Conservation (phyloP, 345 rosid species). For the Anacardium occidentale region DNA sequence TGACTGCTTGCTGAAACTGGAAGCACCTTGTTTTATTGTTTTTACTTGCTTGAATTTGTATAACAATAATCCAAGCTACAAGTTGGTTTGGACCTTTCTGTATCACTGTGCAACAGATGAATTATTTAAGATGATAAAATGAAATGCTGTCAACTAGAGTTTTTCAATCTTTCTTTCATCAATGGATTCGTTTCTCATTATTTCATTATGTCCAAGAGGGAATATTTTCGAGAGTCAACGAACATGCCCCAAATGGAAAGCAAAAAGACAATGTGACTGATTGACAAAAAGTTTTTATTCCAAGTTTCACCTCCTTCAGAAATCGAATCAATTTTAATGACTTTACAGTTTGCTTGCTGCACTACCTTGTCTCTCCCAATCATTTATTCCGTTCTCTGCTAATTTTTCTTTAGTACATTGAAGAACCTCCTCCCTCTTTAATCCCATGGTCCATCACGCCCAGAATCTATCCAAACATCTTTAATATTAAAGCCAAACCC, state of each 20-base stretch:
- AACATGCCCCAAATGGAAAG: not conserved
- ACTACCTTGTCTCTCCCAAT: too few species aligned
- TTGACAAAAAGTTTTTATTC: conserved; percentile 17
- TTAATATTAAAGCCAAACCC: not conserved
- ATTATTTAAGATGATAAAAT: too few species aligned
- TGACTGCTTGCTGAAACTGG: not conserved
- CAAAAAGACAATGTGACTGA: not conserved
- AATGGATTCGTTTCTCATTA: not conserved
- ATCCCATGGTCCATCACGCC: not conserved
- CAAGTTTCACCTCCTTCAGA: not conserved
- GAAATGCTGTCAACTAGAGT: not conserved
- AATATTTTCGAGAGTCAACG: conserved; percentile 4
- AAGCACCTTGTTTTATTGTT: not conserved
- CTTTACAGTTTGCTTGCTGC: not conserved
- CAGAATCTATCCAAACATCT: conserved; percentile 1
- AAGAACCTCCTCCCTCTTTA: conserved; percentile 11
- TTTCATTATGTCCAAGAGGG: not conserved
- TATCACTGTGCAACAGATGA: too few species aligned
- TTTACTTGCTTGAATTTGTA: too few species aligned
- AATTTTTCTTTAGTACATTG: not conserved
- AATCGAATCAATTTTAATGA: conserved; percentile 7
- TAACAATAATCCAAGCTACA: too few species aligned
- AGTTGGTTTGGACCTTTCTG: too few species aligned
- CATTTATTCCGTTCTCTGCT: too few species aligned
- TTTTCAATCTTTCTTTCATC: not conserved